Base-by-base conservation (phyloP, 805 yeast species). In the Wickerhamomyces canadensis region DNA sequence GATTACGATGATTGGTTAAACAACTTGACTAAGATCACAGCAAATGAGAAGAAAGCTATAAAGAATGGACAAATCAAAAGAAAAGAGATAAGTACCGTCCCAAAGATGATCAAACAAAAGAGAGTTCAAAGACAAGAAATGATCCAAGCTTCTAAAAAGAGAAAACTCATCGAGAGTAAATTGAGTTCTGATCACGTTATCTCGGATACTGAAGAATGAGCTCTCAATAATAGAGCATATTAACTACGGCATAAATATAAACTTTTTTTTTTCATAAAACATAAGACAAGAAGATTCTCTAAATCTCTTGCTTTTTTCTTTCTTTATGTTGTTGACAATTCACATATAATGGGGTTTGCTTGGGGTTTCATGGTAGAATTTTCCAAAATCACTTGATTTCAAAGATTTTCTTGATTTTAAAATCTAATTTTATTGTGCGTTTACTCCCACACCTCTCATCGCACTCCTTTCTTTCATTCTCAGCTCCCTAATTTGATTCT, bases 1-100 rank as follows among this genome's bases (percentile, higher is more conserved):
- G 67, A 68, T 28, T 75, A 81, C 37, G 79, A 84, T 25, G 76
- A 67, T 22, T 93, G 98, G 98, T 76, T 93, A 83, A 74, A 77
- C 28, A 72, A 76, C 40, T 60, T 84, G 56, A 68, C 78, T 13
- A 84, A 84, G 56, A 62, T 87, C 40, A 61, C 22, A 7, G 16
- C 18, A 12, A 15, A 29, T 29, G 32, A 29, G 19, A 29, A 29
- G 16, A 12, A 33, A 3, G 47, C 43, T 19, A 46, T 51, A 1
- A 19, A 27, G 13, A 12, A 21, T 15, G 38, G 41, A 6, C 31
- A 41, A 6, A 35, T 51, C 12, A 31, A 31, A 16, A 25, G 98
- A 50, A 75, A 74, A 44, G 76, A 76, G 38, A 89, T 89, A 49
- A 81, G 93, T 50, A 89, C 97, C 0, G 95, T 86, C 24, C 95